Evolutionary conservation across 768 basidiomycete genomes (phyloP).

Genomic region (Boletus insuetus): DNA sequence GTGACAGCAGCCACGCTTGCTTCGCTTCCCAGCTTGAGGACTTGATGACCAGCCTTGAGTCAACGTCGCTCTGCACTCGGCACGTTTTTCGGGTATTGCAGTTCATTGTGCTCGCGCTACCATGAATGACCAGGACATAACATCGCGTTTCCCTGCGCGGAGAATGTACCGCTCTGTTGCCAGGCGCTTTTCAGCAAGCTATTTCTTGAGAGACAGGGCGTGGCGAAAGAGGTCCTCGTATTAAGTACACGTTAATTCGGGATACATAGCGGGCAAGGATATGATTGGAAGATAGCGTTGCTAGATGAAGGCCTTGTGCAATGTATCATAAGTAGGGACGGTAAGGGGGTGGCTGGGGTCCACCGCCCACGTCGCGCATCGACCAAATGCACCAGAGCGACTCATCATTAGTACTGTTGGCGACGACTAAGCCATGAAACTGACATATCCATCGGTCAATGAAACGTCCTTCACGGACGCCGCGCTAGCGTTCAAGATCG

Average conservation of each 20-base stretch:
- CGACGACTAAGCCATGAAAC: constrained; percentile 46
- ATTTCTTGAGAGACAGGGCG: neutral
- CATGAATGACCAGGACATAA: constrained; percentile 66
- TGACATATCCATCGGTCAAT: constrained; percentile 65
- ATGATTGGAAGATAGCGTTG: too few species aligned
- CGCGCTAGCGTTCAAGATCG: constrained; percentile 70
- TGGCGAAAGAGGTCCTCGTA: neutral
- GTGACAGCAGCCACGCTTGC: constrained; percentile 77
- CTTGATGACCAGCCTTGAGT: constrained; percentile 57
- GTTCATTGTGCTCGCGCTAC: constrained; percentile 74
- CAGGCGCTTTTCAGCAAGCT: neutral
- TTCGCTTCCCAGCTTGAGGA: constrained; percentile 67
- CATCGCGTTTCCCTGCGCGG: constrained; percentile 6
- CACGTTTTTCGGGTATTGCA: constrained; percentile 54
- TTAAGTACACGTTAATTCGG: neutral
- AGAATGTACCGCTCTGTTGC: neutral
- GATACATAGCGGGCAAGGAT: neutral
- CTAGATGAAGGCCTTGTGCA: too few species aligned
- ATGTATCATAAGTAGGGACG: too few species aligned
- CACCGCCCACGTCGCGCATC: neutral
- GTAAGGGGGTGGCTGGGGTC: constrained; percentile 9
- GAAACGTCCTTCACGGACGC: constrained; percentile 46
- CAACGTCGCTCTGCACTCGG: constrained; percentile 55
- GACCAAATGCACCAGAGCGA: too few species aligned
- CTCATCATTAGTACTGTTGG: neutral